Evolutionary conservation across 2,329 filamentous ascomycete genomes (phyloP).

Genomic region (Chaetomiaceae sp.): DNA sequence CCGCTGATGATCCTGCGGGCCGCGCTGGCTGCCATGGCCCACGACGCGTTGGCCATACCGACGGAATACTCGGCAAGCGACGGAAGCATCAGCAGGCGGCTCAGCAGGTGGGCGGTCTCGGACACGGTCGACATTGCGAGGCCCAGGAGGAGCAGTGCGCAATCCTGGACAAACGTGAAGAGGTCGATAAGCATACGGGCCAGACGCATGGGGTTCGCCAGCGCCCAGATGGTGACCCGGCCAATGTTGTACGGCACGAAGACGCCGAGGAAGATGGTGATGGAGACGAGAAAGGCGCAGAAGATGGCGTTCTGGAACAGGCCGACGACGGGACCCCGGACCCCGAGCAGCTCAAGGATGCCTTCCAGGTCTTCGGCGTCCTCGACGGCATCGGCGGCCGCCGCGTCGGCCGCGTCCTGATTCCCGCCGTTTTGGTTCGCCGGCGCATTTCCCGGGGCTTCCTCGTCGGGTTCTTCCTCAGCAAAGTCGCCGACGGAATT

Average conservation of each 20-base stretch:
- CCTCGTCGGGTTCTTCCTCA: constrained; percentile 29
- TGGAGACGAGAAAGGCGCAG: constrained; percentile 81
- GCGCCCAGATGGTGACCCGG: constrained; percentile 72
- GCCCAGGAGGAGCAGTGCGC: constrained; percentile 61
- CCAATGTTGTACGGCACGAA: constrained; percentile 92
- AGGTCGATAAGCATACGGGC: constrained; percentile 66
- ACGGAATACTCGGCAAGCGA: constrained; percentile 10
- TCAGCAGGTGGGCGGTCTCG: constrained; percentile 34
- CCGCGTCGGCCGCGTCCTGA: constrained; percentile 58
- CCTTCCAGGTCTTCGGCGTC: constrained; percentile 94
- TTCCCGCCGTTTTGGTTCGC: constrained; percentile 35
- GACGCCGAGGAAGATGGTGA: constrained; percentile 79
- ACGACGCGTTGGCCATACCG: constrained; percentile 31
- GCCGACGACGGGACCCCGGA: constrained; percentile 87
- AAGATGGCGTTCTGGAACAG: constrained; percentile 94
- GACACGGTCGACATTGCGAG: constrained; percentile 40
- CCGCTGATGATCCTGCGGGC: constrained; percentile 46
- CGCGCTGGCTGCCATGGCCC: constrained; percentile 40
- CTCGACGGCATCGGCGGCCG: constrained; percentile 67
- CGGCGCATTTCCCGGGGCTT: constrained; percentile 27
- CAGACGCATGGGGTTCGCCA: constrained; percentile 75
- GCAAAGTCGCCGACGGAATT: constrained; percentile 39
- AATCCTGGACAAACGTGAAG: constrained; percentile 77
- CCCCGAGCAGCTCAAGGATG: constrained; percentile 90
- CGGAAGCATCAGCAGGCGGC: constrained; percentile 24